Base-by-base conservation (phyloP, 202 grass and related monocot species). In the Alloteropsis angusta region DNA sequence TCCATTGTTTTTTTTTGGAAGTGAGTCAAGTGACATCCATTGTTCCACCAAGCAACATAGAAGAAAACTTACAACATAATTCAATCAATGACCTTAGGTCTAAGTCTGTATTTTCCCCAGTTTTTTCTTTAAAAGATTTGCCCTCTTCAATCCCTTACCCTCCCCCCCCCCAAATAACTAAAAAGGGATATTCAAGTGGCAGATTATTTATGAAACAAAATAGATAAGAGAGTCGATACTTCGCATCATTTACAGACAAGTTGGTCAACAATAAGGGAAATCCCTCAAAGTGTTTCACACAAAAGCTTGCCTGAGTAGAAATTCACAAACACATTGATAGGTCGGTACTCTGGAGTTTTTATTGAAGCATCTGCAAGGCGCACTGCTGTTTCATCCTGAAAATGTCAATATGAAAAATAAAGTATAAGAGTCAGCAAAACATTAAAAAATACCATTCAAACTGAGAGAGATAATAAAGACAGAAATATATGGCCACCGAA, bases 271-370 rank as follows among this genome's bases (percentile, higher is more conserved):
- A 28, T 26, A 65, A 38, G 45, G 3, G 8, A 56, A 81, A 52
- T 26, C 22, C 13, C 1, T 18, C 32, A 52, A 71, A 36, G 6
- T 58, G 17, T 71, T 26, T 22, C 47, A 39, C 17, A 49, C 5
- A 67, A 59, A 53, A 82, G 32, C 25, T 75, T 87, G 95, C 92
- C 81, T 76, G 95, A 98, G 74, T 93, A 98, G 39, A 98, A 98
- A 74, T 98, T 89, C 18, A 98, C 95, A 84, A 95, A 95, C 30
- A 98, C 79, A 42, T 93, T 98, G 76, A 95, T 94, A 48, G 87
- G 85, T 39, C 92, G 83, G 61, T 93, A 98, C 62, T 98, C 95
- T 4, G 92, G 70, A 79, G 66, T 90, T 82, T 88, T 83, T 83
- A 92, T 84, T 52, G 89, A 89, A 83, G 84, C 80, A 57, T 91